Conservation (phyloP, 2,329 filamentous ascomycete species). For the Exophiala viscosa region DNA sequence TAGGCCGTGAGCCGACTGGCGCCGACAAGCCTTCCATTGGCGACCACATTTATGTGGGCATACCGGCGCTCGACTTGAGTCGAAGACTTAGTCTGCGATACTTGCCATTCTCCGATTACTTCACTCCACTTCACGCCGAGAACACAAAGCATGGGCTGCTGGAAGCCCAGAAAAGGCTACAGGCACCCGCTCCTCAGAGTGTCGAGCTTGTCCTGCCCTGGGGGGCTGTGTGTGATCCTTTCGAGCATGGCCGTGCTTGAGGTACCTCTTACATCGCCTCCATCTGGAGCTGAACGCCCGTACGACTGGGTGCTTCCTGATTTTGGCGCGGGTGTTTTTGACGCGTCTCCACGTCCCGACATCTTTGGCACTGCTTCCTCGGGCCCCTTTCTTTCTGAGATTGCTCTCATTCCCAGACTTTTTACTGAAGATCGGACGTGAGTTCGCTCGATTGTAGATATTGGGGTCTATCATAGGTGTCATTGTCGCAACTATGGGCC, state of each 20-base stretch:
- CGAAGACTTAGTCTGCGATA: conserved; percentile 21
- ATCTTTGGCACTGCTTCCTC: not conserved
- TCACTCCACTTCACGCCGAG: conserved; percentile 23
- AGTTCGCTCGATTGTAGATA: too few species aligned
- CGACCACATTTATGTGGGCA: conserved; percentile 12
- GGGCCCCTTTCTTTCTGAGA: not conserved
- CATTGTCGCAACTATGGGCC: too few species aligned
- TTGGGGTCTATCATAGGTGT: too few species aligned
- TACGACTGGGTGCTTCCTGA: conserved; percentile 10
- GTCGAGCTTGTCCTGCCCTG: conserved; percentile 6
- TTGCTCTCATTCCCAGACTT: too few species aligned
- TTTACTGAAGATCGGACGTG: too few species aligned
- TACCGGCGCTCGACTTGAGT: conserved; percentile 11
- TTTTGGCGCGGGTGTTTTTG: conserved; percentile 8
- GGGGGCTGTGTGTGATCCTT: conserved; percentile 19
- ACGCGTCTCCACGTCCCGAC: not conserved
- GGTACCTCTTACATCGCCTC: conserved; percentile 24
- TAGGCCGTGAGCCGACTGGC: conserved; percentile 21
- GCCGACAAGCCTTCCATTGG: conserved; percentile 14
- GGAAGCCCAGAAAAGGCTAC: conserved; percentile 25
- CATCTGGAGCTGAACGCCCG: conserved; percentile 22
- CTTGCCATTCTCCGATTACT: conserved; percentile 16
- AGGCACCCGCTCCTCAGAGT: conserved; percentile 16
- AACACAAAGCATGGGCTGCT: conserved; percentile 25
- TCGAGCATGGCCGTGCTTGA: conserved; percentile 22